A percentile compares a stretch with the other conserved stretches of the same genome.
phyloP scores from a whole-genome alignment of 805 yeast species.

The Sugiyamaella boreocaroliniensis region DNA sequence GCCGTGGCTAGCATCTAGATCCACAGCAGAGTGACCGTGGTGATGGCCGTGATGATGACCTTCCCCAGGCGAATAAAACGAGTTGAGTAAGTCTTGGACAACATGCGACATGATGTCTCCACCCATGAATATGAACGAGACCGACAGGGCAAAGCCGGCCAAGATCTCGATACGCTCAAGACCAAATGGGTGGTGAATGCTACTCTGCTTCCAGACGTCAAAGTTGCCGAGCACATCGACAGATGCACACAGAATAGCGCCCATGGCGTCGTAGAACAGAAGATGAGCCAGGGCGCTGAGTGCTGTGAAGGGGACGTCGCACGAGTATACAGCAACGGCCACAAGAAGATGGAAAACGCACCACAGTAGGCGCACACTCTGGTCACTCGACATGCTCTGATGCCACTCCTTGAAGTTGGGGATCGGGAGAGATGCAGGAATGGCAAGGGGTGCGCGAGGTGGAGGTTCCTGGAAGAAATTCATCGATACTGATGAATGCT shows the following conservation, averaged over 20 bases:
- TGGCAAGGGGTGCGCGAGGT: constrained; percentile 52
- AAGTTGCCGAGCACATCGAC: constrained; percentile 85
- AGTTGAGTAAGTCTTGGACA: constrained; percentile 60
- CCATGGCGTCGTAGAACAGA: constrained; percentile 77
- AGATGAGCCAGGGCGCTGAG: constrained; percentile 79
- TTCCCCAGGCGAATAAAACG: constrained; percentile 29
- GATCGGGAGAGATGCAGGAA: constrained; percentile 62
- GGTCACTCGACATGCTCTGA: constrained; percentile 51
- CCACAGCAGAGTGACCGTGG: constrained; percentile 11
- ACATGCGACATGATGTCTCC: constrained; percentile 81
- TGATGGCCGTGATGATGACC: constrained; percentile 26
- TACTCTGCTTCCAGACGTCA: constrained; percentile 81
- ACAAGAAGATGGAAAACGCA: constrained; percentile 49
- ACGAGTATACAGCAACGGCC: constrained; percentile 55
- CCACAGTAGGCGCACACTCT: constrained; percentile 53
- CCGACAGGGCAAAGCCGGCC: constrained; percentile 78
- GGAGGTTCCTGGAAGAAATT: constrained; percentile 93
- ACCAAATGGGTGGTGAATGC: constrained; percentile 86
- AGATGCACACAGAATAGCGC: constrained; percentile 58
- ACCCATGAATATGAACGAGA: constrained; percentile 84
- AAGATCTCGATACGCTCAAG: constrained; percentile 84
- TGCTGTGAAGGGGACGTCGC: constrained; percentile 51
- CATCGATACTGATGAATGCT: constrained; percentile 94
- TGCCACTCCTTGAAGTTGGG: constrained; percentile 62
- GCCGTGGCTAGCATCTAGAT: constrained; percentile 7